These are phyloP conservation scores for Boletus tomentosulus DNA, from an alignment of 768 basidiomycete genomes.

Conservation along the genomic window DNA sequence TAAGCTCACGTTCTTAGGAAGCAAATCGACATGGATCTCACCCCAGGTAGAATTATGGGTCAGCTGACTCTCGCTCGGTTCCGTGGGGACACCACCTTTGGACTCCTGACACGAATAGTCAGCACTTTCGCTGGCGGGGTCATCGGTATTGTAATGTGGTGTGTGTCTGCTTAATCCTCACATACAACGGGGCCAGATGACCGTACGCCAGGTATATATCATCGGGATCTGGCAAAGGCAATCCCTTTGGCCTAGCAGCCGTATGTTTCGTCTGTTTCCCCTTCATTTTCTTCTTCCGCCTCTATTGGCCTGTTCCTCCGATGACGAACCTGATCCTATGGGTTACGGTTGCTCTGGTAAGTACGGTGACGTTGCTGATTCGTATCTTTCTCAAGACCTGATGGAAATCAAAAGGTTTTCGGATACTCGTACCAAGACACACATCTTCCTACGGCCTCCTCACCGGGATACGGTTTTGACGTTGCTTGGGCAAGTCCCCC, in stretches of 20 bases:
- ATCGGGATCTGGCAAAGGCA: conserved; percentile 54
- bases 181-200: neutral
- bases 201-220: conserved; percentile 58
- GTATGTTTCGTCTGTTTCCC: conserved; percentile 68
- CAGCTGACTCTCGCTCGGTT: conserved; percentile 70
- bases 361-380: conserved; percentile 10
- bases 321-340: conserved; percentile 70
- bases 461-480: conserved; percentile 54
- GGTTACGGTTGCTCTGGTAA: conserved; percentile 57
- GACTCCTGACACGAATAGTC: conserved; percentile 53
- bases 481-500: conserved; percentile 64
- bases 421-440: conserved; percentile 72
- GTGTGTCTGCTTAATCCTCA: conserved; percentile 13
- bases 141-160: conserved; percentile 67
- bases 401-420: conserved; percentile 43
- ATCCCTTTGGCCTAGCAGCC: conserved; percentile 66
- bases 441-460: conserved; percentile 43
- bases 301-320: conserved; percentile 71
- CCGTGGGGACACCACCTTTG: conserved; percentile 71
- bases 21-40: neutral
- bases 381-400: neutral
- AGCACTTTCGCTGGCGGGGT: conserved; percentile 66
- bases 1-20: conserved; percentile 28
- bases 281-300: conserved; percentile 61
- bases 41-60: conserved; percentile 56